Evolutionary conservation across 202 grass and related monocot species (phyloP).

Genomic region (Schoenoplectus tabernaemontani): DNA sequence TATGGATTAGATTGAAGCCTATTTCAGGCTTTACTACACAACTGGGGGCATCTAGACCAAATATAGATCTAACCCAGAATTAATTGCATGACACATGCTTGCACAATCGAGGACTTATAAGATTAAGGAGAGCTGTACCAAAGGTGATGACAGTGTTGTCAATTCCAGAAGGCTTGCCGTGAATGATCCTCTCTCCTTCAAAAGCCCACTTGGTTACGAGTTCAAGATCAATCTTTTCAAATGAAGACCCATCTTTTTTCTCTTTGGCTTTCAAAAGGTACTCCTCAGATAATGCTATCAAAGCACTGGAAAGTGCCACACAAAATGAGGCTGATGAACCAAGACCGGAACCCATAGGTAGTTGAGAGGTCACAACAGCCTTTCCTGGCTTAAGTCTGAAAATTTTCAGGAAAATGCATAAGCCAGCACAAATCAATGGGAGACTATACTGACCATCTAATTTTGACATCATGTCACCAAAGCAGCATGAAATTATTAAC

Average conservation of each 20-base stretch:
- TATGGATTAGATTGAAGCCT: neutral
- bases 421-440: neutral
- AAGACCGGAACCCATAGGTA: constrained; percentile 62
- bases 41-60: neutral
- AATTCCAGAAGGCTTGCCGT: constrained; percentile 90
- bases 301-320: constrained; percentile 48
- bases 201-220: constrained; percentile 71
- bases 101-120: neutral
- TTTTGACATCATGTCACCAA: neutral
- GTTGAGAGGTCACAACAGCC: constrained; percentile 50
- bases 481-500: neutral
- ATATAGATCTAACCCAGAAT: neutral
- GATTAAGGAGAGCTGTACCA: constrained; percentile 33
- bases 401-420: neutral
- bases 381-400: constrained; percentile 57
- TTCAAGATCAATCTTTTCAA: constrained; percentile 44
- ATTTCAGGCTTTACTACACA: neutral
- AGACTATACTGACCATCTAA: neutral
- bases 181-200: constrained; percentile 87
- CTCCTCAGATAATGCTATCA: constrained; percentile 36
- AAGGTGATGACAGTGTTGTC: constrained; percentile 80
- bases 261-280: neutral
- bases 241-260: constrained; percentile 30
- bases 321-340: constrained; percentile 76
- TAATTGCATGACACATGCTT: neutral